Evolutionary conservation across 176 grass and related monocot species (phyloP).

Genomic region (Carex parvula): DNA sequence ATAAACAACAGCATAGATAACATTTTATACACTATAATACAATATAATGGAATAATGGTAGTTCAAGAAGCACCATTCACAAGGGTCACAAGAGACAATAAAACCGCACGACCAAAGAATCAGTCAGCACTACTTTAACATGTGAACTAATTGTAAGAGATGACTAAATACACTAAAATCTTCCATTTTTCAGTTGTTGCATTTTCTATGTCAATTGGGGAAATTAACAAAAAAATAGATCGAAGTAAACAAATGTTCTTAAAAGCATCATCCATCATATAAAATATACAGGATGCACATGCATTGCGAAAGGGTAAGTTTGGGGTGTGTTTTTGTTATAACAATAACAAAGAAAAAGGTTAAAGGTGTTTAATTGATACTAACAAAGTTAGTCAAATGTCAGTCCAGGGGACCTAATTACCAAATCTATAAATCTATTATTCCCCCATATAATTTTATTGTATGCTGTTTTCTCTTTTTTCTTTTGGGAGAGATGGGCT

Average conservation of each 20-base stretch:
- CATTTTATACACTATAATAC: background rate
- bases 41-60: background rate
- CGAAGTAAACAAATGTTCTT: background rate
- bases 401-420: background rate
- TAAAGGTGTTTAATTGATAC: background rate
- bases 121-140: background rate
- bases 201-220: background rate
- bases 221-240: background rate
- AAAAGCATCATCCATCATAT: background rate
- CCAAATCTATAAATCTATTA: too few species aligned
- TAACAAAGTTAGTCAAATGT: background rate
- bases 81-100: background rate
- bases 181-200: background rate
- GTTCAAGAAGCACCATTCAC: background rate
- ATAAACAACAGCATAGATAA: conserved; percentile 18
- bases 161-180: background rate
- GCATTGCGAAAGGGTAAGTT: background rate
- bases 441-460: background rate
- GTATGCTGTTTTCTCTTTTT: background rate
- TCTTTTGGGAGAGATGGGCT: background rate
- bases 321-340: background rate
- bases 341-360: background rate
- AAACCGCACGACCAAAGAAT: background rate
- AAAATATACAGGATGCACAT: background rate
- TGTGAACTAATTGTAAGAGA: background rate